phyloP scores from a whole-genome alignment of 805 yeast genomes.

The Yueomyces sinensis region DNA sequence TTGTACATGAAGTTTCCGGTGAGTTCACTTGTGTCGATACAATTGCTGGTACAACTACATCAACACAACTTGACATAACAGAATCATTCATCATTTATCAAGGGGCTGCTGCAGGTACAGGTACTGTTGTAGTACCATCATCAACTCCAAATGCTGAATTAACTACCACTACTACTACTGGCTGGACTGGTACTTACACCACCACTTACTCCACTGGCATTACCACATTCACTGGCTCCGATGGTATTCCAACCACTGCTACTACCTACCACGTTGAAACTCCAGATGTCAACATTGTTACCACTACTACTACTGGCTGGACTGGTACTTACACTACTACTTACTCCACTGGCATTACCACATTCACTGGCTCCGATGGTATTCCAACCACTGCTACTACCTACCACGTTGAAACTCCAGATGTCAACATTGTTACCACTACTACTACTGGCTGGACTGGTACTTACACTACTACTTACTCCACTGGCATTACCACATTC shows the following conservation, averaged over 20 bases:
- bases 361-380: slow-evolving; percentile 3
- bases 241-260: neutral
- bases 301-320: slow-evolving; percentile 8
- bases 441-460: slow-evolving; percentile 7
- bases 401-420: slow-evolving; percentile 4
- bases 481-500: neutral
- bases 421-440: neutral
- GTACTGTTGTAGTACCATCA: neutral
- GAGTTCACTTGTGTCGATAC: slow-evolving; percentile 20
- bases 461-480: slow-evolving; percentile 1
- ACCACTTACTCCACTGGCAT: slow-evolving; percentile 1
- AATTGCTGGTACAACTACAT: slow-evolving; percentile 9
- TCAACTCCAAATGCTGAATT: neutral
- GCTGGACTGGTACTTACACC: slow-evolving; percentile 4
- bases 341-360: slow-evolving; percentile 8
- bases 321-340: slow-evolving; percentile 9
- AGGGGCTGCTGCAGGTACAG: slow-evolving; percentile 9
- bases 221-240: slow-evolving; percentile 1
- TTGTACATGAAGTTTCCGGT: slow-evolving; percentile 10
- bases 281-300: neutral
- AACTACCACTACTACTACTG: slow-evolving; percentile 4
- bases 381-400: slow-evolving; percentile 6
- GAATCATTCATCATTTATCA: slow-evolving; percentile 7
- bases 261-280: slow-evolving; percentile 1
- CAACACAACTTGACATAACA: slow-evolving; percentile 7